Conservation (phyloP, 805 yeast species). For the Kazachstania martiniae region DNA sequence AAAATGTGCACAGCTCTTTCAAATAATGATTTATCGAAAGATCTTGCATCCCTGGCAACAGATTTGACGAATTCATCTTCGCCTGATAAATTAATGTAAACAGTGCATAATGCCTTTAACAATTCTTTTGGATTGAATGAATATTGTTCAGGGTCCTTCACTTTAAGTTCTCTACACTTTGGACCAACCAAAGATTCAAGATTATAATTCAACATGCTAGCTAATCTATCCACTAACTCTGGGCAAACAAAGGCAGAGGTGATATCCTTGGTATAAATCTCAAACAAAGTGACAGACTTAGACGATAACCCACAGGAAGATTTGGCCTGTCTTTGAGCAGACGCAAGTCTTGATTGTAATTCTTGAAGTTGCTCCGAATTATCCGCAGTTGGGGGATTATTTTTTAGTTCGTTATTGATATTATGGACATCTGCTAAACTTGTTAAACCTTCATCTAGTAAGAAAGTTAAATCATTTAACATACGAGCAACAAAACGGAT, state of each 20-base stretch:
- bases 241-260: slow-evolving; percentile 78
- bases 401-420: slow-evolving; percentile 34
- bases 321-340: slow-evolving; percentile 67
- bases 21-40: slow-evolving; percentile 61
- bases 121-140: slow-evolving; percentile 71
- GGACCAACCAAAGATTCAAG: slow-evolving; percentile 92
- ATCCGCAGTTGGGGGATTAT: slow-evolving; percentile 1
- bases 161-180: slow-evolving; percentile 79
- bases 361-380: slow-evolving; percentile 46
- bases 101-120: slow-evolving; percentile 57
- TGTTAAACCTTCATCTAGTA: slow-evolving; percentile 81
- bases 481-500: slow-evolving; percentile 88
- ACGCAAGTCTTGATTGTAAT: slow-evolving; percentile 40
- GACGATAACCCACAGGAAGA: slow-evolving; percentile 76
- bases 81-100: slow-evolving; percentile 60
- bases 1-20: slow-evolving; percentile 61
- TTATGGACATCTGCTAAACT: slow-evolving; percentile 70
- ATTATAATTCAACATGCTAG: slow-evolving; percentile 93
- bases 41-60: slow-evolving; percentile 85
- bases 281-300: slow-evolving; percentile 70
- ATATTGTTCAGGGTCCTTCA: slow-evolving; percentile 70
- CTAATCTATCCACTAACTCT: slow-evolving; percentile 87
- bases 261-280: slow-evolving; percentile 72
- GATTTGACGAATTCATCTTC: slow-evolving; percentile 63
- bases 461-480: slow-evolving; percentile 86